Conservation (phyloP, 345 rosid genomes). For the Conringia planisiliqua region DNA sequence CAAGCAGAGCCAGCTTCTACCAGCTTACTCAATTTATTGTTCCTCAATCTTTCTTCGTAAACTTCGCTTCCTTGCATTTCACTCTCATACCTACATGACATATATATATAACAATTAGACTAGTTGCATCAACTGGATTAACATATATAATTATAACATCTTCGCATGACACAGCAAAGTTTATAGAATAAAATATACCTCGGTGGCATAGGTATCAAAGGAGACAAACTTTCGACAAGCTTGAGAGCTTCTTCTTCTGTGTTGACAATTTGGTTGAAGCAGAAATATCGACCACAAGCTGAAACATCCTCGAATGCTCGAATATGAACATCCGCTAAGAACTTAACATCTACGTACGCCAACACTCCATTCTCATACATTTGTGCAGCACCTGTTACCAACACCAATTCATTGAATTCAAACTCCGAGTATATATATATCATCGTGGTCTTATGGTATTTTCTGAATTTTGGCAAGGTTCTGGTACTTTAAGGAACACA, state of each 20-base stretch:
- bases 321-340: conserved; percentile 68
- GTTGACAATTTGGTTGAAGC: conserved; percentile 69
- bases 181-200: conserved; percentile 38
- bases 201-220: conserved; percentile 63
- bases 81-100: conserved; percentile 49
- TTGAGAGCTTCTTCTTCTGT: conserved; percentile 63
- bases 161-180: not conserved
- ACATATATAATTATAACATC: not conserved
- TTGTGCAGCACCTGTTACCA: conserved; percentile 66
- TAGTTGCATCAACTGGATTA: not conserved
- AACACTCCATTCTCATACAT: conserved; percentile 88
- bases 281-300: conserved; percentile 75
- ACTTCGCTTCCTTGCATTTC: conserved; percentile 53
- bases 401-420: not conserved
- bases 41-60: conserved; percentile 62
- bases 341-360: conserved; percentile 63
- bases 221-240: conserved; percentile 59
- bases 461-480: not conserved
- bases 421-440: too few species aligned
- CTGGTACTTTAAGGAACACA: not conserved
- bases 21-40: conserved; percentile 66
- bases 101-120: conserved; percentile 3
- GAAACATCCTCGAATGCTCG: conserved; percentile 67
- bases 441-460: not conserved
- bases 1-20: conserved; percentile 62